Percentiles rank a stretch among this genome's conserved stretches.
Evolutionary conservation across 2,329 filamentous ascomycete species (phyloP).

Genomic region (Claviceps arundinis): DNA sequence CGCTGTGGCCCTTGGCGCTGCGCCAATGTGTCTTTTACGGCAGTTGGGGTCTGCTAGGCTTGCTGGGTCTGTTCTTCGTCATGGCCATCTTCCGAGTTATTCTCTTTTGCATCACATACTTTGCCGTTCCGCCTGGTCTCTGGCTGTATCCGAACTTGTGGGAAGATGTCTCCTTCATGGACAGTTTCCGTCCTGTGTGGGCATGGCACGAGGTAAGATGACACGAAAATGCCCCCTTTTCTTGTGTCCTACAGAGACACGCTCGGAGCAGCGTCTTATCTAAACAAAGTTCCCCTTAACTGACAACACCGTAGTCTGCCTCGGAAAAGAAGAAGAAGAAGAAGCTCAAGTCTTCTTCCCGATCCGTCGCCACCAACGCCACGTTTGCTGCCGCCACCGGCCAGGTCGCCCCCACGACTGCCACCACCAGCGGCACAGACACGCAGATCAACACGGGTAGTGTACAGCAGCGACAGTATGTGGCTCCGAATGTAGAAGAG

Average conservation of each 20-base stretch:
- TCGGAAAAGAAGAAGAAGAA: conserved; percentile 39
- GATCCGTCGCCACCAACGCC: conserved; percentile 21
- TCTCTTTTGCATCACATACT: conserved; percentile 85
- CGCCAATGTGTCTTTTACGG: conserved; percentile 94
- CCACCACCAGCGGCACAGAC: conserved; percentile 43
- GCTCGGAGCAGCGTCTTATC: too few species aligned
- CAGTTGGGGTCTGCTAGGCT: conserved; percentile 80
- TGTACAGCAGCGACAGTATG: conserved; percentile 30
- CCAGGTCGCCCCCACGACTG: conserved; percentile 36
- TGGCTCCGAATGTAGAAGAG: conserved; percentile 40
- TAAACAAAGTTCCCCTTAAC: neutral
- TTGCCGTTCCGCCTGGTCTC: conserved; percentile 70
- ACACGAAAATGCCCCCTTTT: neutral
- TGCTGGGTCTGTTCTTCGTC: conserved; percentile 86
- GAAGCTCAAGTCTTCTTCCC: conserved; percentile 29
- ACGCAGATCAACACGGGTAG: conserved; percentile 36
- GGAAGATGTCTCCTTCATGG: conserved; percentile 96
- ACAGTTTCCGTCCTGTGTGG: conserved; percentile 92
- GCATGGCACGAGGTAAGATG: conserved; percentile 85
- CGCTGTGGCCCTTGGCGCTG: conserved; percentile 85
- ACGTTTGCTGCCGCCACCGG: conserved; percentile 40
- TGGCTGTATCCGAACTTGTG: conserved; percentile 98
- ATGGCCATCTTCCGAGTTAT: conserved; percentile 98
- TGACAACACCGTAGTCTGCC: conserved; percentile 6
- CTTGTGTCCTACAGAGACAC: too few species aligned